Conservation (phyloP, 2,329 filamentous ascomycete genomes). For the Thelonectria discophora region DNA sequence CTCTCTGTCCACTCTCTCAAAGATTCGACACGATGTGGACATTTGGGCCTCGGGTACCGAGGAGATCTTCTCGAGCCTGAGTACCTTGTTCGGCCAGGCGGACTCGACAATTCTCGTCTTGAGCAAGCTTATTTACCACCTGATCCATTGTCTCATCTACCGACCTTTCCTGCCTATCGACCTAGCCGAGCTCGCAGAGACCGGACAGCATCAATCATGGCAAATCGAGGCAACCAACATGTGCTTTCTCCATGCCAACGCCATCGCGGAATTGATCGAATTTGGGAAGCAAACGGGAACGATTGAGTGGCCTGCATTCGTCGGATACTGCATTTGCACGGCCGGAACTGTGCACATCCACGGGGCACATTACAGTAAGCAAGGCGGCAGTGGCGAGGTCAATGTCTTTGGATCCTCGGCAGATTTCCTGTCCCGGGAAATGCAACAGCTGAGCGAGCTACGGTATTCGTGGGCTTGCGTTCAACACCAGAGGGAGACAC, state of each 20-base stretch:
- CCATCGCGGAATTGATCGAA: slow-evolving; percentile 83
- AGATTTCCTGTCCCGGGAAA: slow-evolving; percentile 79
- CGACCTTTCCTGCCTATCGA: slow-evolving; percentile 88
- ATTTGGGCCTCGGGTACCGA: slow-evolving; percentile 85
- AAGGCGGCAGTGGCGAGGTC: slow-evolving; percentile 58
- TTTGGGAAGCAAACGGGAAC: slow-evolving; percentile 77
- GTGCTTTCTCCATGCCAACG: slow-evolving; percentile 87
- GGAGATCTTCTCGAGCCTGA: slow-evolving; percentile 79
- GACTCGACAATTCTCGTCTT: slow-evolving; percentile 83
- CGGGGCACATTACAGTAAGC: slow-evolving; percentile 78
- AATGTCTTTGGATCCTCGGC: slow-evolving; percentile 70
- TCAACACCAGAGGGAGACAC: slow-evolving; percentile 80
- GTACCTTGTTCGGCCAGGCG: slow-evolving; percentile 77
- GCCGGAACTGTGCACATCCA: slow-evolving; percentile 90
- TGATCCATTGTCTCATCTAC: slow-evolving; percentile 88
- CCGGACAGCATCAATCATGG: slow-evolving; percentile 88
- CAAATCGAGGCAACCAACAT: slow-evolving; percentile 91
- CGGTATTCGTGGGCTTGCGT: slow-evolving; percentile 80
- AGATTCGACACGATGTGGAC: slow-evolving; percentile 85
- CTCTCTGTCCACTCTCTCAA: slow-evolving; percentile 82
- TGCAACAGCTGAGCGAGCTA: slow-evolving; percentile 81
- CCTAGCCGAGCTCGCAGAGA: slow-evolving; percentile 79
- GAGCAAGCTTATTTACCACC: slow-evolving; percentile 86
- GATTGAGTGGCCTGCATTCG: slow-evolving; percentile 86
- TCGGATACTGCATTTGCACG: slow-evolving; percentile 86